Base-by-base conservation (phyloP, 1,284 basidiomycete genomes). In the Sporisorium graminicola region DNA sequence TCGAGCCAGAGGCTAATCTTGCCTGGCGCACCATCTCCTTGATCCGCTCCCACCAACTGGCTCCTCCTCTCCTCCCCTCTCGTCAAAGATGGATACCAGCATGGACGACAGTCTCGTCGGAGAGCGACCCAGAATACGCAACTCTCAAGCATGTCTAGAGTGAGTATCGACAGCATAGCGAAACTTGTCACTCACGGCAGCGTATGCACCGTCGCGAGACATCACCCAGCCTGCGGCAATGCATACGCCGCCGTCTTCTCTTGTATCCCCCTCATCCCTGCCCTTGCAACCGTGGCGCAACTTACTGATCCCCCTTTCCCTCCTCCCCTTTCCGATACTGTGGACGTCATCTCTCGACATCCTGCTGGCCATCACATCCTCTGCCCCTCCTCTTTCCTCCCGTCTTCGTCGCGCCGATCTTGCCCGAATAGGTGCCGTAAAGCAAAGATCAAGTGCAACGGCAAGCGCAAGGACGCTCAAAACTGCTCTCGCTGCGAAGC, bases 381-480 rank as follows among this genome's bases (percentile, higher is more conserved):
- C 43, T 31, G 5, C 18, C 37, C 27, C 47, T 16, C 12, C 49
- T 37, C n/a, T 26, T 31, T 29, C 35, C 53, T 18, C 22, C n/a
- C 29, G 12, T 26, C n/a, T 27, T 27, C 40, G 52, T 13, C 27
- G 35, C 22, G 50, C n/a, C 8, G 13, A n/a, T 20, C 29, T 18
- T 7, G 5, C 12, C 16, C 16, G n/a, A 20, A 64, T 47, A 75
- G 73, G 60, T 75, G 73, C 56, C 47, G 73, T 18, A 70, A 70
- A 47, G 73, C 73, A 13, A 75, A 75, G 73, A 80, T 75, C 66
- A 75, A 75, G 51, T 75, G 73, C 64, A 75, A 70, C 46, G 73
- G 73, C 40, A 75, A 75, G 51, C 66, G 73, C 47, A 75, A 75
- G 40, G 73, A 75, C 12, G 73, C 67, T 2, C 73, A 70, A 27